Conservation (phyloP, 352 stramenopile species). For the Salisapilia sapeloensis region DNA sequence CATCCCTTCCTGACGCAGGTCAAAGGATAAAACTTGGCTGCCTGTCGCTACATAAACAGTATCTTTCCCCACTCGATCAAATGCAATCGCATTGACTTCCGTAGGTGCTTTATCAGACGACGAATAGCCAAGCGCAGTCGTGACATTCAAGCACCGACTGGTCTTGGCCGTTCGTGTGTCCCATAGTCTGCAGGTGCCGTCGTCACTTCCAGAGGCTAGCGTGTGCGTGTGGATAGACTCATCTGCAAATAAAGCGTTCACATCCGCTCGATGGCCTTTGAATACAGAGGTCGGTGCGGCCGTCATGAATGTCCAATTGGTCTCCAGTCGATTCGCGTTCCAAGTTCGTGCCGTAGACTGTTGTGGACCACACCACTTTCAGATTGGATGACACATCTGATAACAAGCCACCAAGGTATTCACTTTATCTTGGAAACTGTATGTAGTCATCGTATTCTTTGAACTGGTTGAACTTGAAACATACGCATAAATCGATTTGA, state of each 20-base stretch:
- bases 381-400: no score
- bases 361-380: no score
- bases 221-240: constrained; percentile 27
- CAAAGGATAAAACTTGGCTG: constrained; percentile 51
- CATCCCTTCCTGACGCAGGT: constrained; percentile 34
- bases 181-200: constrained; percentile 53
- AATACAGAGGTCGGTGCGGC: no score
- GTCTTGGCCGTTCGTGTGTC: constrained; percentile 38
- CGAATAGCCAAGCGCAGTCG: constrained; percentile 20
- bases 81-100: constrained; percentile 43
- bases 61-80: constrained; percentile 16
- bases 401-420: no score
- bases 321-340: no score
- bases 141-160: constrained; percentile 44
- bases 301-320: no score
- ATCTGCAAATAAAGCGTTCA: constrained; percentile 43
- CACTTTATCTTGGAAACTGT: no score
- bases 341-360: no score
- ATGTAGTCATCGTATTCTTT: no score
- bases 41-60: constrained; percentile 39
- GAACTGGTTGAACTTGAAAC: no score
- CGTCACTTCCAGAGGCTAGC: constrained; percentile 44
- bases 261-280: constrained; percentile 30
- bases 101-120: constrained; percentile 11
- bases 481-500: no score